Percentiles rank a stretch among this genome's conserved stretches.
These are phyloP conservation scores for Coleophoma eucalyptorum DNA, from an alignment of 2,329 filamentous ascomycete species.

Conservation along the genomic window DNA sequence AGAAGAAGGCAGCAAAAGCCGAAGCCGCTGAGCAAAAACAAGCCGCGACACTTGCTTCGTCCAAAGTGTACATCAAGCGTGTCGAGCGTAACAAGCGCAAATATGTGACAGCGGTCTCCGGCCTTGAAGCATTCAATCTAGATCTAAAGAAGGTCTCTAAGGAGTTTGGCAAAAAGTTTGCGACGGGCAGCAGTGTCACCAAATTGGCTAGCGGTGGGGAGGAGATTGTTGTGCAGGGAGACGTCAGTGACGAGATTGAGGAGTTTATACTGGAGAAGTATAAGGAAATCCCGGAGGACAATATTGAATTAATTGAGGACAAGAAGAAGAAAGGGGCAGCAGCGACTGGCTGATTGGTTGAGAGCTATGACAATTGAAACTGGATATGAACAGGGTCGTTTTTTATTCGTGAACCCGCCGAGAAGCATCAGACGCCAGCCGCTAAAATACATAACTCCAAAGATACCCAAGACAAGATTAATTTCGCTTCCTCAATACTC, in stretches of 20 bases:
- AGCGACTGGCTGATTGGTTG: conserved; percentile 11
- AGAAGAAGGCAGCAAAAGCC: conserved; percentile 95
- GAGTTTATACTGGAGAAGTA: conserved; percentile 90
- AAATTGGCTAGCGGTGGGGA: conserved; percentile 83
- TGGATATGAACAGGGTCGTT: no score
- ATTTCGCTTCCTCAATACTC: conserved; percentile 28
- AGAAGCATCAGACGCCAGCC: conserved; percentile 5
- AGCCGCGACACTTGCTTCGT: conserved; percentile 72
- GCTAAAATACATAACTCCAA: conserved; percentile 8
- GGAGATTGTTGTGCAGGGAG: conserved; percentile 96
- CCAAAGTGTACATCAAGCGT: conserved; percentile 86
- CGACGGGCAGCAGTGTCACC: conserved; percentile 88
- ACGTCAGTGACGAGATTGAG: conserved; percentile 90
- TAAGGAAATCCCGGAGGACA: conserved; percentile 87
- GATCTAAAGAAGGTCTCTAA: conserved; percentile 96
- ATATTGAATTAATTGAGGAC: conserved; percentile 91
- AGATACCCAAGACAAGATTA: conserved; percentile 9
- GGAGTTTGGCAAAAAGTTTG: conserved; percentile 98
- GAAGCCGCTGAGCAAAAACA: conserved; percentile 82
- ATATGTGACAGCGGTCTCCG: conserved; percentile 88
- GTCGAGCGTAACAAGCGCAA: conserved; percentile 99
- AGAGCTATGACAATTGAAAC: not conserved
- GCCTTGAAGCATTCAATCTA: conserved; percentile 84
- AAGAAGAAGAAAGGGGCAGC: conserved; percentile 81
- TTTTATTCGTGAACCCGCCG: no score